phyloP scores from a whole-genome alignment of 176 grass and related monocot species.

The Zea luxurians region DNA sequence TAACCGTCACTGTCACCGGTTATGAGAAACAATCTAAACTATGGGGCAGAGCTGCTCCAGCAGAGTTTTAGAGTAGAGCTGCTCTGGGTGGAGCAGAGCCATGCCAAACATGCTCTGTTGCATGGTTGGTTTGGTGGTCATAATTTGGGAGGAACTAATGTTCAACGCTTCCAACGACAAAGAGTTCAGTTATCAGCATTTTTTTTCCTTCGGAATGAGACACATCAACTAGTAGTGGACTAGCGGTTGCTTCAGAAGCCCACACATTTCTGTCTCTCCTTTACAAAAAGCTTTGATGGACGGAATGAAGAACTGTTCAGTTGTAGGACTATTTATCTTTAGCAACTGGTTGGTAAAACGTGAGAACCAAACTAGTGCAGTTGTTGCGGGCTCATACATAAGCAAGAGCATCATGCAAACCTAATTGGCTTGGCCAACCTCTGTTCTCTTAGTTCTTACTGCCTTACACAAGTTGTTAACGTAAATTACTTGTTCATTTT shows the following conservation, averaged over 20 bases:
- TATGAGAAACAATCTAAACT: no score
- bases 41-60: no score
- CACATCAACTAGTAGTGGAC: not conserved
- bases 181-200: not conserved
- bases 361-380: conserved; percentile 22
- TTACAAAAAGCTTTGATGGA: conserved; percentile 10
- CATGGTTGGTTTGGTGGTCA: not conserved
- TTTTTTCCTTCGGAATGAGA: conserved; percentile 6
- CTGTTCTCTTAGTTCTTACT: not conserved
- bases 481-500: not conserved
- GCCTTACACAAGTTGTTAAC: not conserved
- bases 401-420: conserved; percentile 22
- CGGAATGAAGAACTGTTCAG: conserved; percentile 4
- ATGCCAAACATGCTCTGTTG: no score
- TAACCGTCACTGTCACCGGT: no score
- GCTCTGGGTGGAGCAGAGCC: no score
- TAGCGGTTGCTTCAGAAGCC: conserved; percentile 22
- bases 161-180: not conserved
- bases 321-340: conserved; percentile 1
- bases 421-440: not conserved
- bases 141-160: not conserved
- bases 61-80: no score
- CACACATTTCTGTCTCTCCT: not conserved
- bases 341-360: conserved; percentile 23
- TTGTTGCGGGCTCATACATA: conserved; percentile 23